phyloP scores from a whole-genome alignment of 345 rosid genomes.

The Camelina sativa region DNA sequence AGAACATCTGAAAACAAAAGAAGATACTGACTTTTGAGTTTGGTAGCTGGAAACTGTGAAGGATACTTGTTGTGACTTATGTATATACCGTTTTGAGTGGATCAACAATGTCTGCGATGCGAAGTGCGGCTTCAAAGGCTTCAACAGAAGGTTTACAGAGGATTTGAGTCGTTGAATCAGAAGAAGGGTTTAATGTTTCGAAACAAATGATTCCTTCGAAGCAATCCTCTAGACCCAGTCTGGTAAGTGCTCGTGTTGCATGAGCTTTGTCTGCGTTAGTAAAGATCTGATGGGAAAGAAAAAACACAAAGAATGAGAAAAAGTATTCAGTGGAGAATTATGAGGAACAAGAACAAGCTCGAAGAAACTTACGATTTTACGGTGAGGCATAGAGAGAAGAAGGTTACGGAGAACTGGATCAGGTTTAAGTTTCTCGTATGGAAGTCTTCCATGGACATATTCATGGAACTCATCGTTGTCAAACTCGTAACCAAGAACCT shows the following conservation, averaged over 20 bases:
- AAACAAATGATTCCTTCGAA: slow-evolving; percentile 83
- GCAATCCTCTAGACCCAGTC: slow-evolving; percentile 72
- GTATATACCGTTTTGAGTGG: slow-evolving; percentile 73
- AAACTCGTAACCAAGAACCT: slow-evolving; percentile 87
- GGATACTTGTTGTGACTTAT: slow-evolving; percentile 5
- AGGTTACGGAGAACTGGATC: slow-evolving; percentile 77
- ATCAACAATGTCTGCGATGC: slow-evolving; percentile 55
- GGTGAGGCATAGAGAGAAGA: slow-evolving; percentile 79
- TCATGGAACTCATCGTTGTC: slow-evolving; percentile 88
- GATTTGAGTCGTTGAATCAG: slow-evolving; percentile 29
- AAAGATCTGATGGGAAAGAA: slow-evolving; percentile 55
- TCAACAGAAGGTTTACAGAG: slow-evolving; percentile 76
- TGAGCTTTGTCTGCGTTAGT: slow-evolving; percentile 77
- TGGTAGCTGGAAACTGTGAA: not conserved
- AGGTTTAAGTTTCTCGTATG: slow-evolving; percentile 71
- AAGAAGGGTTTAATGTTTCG: slow-evolving; percentile 71
- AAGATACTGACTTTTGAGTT: not conserved
- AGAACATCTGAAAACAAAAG: slow-evolving; percentile 61
- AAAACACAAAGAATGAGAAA: slow-evolving; percentile 3
- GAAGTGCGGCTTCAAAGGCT: slow-evolving; percentile 72
- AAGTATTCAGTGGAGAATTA: not conserved
- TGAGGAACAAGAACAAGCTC: not conserved
- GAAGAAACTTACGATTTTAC: slow-evolving; percentile 65
- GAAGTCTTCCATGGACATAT: slow-evolving; percentile 79
- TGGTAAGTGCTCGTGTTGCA: slow-evolving; percentile 54